Evolutionary conservation across 495 filamentous ascomycete genomes (phyloP).

Genomic region (Trichoderma orchidacearum): DNA sequence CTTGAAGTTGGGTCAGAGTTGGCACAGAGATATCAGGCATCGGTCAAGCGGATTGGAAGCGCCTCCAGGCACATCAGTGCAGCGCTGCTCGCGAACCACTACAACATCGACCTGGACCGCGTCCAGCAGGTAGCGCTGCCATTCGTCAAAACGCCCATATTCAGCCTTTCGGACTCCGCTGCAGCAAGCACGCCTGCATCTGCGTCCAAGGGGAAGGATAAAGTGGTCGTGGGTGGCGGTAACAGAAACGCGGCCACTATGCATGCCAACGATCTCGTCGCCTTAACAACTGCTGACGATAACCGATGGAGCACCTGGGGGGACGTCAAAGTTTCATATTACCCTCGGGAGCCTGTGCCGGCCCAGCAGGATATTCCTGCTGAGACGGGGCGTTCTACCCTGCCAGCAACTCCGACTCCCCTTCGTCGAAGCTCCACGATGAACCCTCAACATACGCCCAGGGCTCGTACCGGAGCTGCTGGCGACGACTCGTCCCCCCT

Average conservation of each 20-base stretch:
- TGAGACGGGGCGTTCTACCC: constrained; percentile 8
- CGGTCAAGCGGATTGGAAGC: constrained; percentile 52
- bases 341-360: constrained; percentile 13
- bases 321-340: constrained; percentile 32
- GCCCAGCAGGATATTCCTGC: not conserved
- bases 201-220: constrained; percentile 60
- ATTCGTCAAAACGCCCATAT: constrained; percentile 53
- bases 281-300: constrained; percentile 45
- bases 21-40: constrained; percentile 84
- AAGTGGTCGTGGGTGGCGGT: constrained; percentile 15
- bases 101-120: constrained; percentile 86
- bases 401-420: constrained; percentile 30
- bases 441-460: constrained; percentile 17
- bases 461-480: constrained; percentile 13
- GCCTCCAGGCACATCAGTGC: constrained; percentile 50
- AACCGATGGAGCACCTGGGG: constrained; percentile 33
- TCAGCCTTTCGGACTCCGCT: constrained; percentile 19
- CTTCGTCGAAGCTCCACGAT: constrained; percentile 31
- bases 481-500: constrained; percentile 3
- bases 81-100: constrained; percentile 68
- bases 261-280: constrained; percentile 66
- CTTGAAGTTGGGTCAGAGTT: constrained; percentile 69
- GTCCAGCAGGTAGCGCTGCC: constrained; percentile 71
- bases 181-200: constrained; percentile 34
- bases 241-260: constrained; percentile 34